Base-by-base conservation (phyloP, 2,329 filamentous ascomycete species). In the Colletotrichum tofieldiae region DNA sequence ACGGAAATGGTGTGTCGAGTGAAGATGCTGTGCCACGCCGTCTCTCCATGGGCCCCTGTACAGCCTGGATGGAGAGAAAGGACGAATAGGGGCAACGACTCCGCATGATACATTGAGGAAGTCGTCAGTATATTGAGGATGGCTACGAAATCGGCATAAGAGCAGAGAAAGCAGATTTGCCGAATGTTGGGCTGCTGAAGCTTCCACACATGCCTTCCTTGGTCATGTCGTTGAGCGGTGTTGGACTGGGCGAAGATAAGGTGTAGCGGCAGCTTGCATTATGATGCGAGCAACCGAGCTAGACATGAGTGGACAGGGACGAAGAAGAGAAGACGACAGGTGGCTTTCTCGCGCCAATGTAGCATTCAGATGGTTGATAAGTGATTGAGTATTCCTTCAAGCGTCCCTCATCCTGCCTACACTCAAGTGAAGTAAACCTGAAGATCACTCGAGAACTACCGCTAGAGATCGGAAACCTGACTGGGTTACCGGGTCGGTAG, bases 341-440 rank as follows among this genome's bases (percentile, higher is more conserved):
- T n/a, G n/a, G 2, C 20, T n/a, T n/a, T n/a, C 43, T n/a, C 2
- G 0, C 7, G 18, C 7, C 7, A 3, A 5, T 3, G 18, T 16
- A n/a, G 43, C 18, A 11, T 45, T 9, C 20, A 3, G 6, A 45
- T n/a, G 7, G 16, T 45, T n/a, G 5, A 16, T 9, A n/a, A 45
- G 23, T 18, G 49, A 32, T 9, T 9, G 5, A 51, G 23, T 41
- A 14, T 37, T 2, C 35, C 35, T 9, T 37, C 35, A 37, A 11
- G 35, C 35, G 5, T 11, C 35, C 6, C 11, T 37, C 11, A 7
- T 37, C 8, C 35, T 37, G 35, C 35, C 11, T 37, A 11, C 35
- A 37, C 7, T 37, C 35, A 37, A 8, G 35, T 37, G 35, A 9
- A 9, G 8, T 9, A 37, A 37, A 8, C 35, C 35, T 9, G 2